phyloP scores from a whole-genome alignment of 139 green algal species.

The Chlamydomonas sp. region DNA sequence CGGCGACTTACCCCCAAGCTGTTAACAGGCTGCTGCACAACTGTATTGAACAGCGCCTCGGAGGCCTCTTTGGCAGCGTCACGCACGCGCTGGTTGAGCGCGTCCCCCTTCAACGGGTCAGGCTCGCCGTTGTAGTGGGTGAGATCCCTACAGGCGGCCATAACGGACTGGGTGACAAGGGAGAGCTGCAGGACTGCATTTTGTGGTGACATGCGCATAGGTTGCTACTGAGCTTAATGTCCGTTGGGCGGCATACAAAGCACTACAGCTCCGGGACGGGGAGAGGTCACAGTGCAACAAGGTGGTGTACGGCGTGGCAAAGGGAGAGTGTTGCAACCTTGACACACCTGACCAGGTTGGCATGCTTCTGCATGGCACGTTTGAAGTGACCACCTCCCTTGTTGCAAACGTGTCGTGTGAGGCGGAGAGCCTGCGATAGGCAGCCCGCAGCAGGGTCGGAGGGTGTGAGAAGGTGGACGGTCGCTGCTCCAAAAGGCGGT shows the following conservation, averaged over 20 bases:
- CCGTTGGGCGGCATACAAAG: no score
- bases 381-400: constrained; percentile 75
- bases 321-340: no score
- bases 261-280: not conserved
- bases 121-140: constrained; percentile 65
- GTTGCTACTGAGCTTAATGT: no score
- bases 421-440: constrained; percentile 68
- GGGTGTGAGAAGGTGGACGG: not conserved
- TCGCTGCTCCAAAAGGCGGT: not conserved
- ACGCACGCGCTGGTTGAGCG: constrained; percentile 65
- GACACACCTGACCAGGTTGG: constrained; percentile 54
- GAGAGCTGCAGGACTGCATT: no score
- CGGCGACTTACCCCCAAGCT: constrained; percentile 25
- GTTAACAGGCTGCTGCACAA: constrained; percentile 18
- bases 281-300: not conserved
- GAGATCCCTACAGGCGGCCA: constrained; percentile 53
- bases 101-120: constrained; percentile 75
- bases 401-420: constrained; percentile 76
- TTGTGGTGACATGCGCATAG: no score
- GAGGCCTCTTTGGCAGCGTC: constrained; percentile 69
- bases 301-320: not conserved
- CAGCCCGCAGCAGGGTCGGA: not conserved
- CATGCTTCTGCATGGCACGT: constrained; percentile 64
- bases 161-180: not conserved
- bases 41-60: constrained; percentile 65